Percentiles rank a stretch among this genome's conserved stretches.
Conservation (phyloP, 2,329 filamentous ascomycete genomes). For the Aspergillus sergii region DNA sequence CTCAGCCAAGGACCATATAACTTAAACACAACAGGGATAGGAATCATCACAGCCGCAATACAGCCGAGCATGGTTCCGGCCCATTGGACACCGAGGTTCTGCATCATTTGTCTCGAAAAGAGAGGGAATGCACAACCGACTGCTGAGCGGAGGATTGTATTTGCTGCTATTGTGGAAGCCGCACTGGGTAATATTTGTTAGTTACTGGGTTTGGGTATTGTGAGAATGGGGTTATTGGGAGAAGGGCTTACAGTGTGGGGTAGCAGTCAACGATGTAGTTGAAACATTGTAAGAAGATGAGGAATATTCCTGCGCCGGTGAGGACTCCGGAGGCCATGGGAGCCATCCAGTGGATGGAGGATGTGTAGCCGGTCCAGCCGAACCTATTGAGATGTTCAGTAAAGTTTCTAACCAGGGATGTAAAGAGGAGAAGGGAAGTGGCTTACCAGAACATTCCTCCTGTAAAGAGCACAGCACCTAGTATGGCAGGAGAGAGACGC, state of each 20-base stretch:
- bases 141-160: conserved; percentile 43
- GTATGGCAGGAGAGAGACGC: conserved; percentile 35
- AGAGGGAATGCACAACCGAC: conserved; percentile 43
- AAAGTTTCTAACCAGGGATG: background rate
- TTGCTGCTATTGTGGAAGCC: conserved; percentile 43
- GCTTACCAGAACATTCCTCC: conserved; percentile 40
- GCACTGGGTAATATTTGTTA: conserved; percentile 27
- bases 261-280: conserved; percentile 47
- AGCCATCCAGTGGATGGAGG: conserved; percentile 38
- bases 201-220: background rate
- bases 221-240: background rate
- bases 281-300: conserved; percentile 38
- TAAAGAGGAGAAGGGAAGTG: background rate
- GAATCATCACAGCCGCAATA: conserved; percentile 38
- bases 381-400: conserved; percentile 20
- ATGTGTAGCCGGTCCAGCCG: conserved; percentile 38
- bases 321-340: conserved; percentile 33
- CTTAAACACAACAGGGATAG: conserved; percentile 39
- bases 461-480: conserved; percentile 38
- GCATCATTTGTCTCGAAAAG: conserved; percentile 22
- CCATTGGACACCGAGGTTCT: conserved; percentile 43
- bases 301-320: conserved; percentile 35
- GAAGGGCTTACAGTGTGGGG: conserved; percentile 38
- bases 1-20: conserved; percentile 35
- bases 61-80: conserved; percentile 43